Conservation (phyloP, 208 protist species). For the Trypanosoma cruzi region DNA sequence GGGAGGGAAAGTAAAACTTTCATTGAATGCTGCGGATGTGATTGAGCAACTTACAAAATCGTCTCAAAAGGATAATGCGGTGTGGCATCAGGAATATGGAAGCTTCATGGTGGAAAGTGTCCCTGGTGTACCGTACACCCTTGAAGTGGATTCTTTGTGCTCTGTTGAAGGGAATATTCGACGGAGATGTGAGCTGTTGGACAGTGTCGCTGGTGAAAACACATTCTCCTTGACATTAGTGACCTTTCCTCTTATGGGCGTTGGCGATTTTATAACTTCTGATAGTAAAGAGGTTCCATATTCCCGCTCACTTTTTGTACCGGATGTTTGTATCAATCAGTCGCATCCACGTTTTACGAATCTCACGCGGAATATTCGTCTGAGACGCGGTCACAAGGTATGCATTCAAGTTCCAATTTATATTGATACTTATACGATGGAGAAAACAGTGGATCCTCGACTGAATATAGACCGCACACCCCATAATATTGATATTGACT, state of each 20-base stretch:
- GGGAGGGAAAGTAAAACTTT: slow-evolving; percentile 51
- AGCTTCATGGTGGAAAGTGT: slow-evolving; percentile 96
- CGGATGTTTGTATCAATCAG: slow-evolving; percentile 97
- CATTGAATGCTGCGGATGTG: slow-evolving; percentile 58
- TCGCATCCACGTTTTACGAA: slow-evolving; percentile 97
- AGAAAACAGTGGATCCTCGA: slow-evolving; percentile 66
- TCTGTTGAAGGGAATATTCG: slow-evolving; percentile 81
- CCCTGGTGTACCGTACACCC: slow-evolving; percentile 85
- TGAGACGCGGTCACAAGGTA: slow-evolving; percentile 95
- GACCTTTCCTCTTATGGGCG: slow-evolving; percentile 96
- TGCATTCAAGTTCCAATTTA: slow-evolving; percentile 97
- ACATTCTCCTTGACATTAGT: slow-evolving; percentile 92
- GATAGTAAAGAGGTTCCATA: slow-evolving; percentile 47
- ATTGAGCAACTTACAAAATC: slow-evolving; percentile 61
- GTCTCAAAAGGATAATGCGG: slow-evolving; percentile 43
- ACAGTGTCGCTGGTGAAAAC: slow-evolving; percentile 61
- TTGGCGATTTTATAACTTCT: slow-evolving; percentile 63
- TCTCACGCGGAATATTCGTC: slow-evolving; percentile 96
- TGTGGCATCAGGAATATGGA: slow-evolving; percentile 95
- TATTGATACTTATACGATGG: slow-evolving; percentile 93
- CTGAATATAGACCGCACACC: slow-evolving; percentile 81
- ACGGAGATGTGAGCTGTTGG: slow-evolving; percentile 68
- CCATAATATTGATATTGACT: slow-evolving; percentile 85
- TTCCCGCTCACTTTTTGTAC: slow-evolving; percentile 95
- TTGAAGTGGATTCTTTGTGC: slow-evolving; percentile 61